Percentiles rank a stretch among this genome's conserved stretches.
Conservation (phyloP, 352 stramenopile species). For the Pythium oligandrum region DNA sequence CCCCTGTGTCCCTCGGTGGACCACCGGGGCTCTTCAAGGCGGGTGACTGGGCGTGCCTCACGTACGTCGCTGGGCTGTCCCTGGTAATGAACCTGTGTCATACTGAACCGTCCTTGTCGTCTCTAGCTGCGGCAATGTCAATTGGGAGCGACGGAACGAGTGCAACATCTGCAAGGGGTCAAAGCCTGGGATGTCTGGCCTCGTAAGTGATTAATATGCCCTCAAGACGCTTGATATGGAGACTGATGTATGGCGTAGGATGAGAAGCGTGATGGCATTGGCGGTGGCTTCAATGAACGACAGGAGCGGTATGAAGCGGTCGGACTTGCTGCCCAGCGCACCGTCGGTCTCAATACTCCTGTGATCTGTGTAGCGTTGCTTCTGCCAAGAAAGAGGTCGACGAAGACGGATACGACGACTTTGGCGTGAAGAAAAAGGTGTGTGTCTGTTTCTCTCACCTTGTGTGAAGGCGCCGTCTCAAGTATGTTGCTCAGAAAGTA, state of each 20-base stretch:
- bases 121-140: slow-evolving; percentile 79
- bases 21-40: slow-evolving; percentile 75
- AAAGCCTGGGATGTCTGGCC: slow-evolving; percentile 62
- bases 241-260: slow-evolving; percentile 26
- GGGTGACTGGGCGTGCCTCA: slow-evolving; percentile 77
- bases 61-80: slow-evolving; percentile 27
- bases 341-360: neutral
- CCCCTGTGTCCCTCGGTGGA: slow-evolving; percentile 34
- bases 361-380: slow-evolving; percentile 28
- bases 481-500: slow-evolving; percentile 29
- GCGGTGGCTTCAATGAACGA: slow-evolving; percentile 81
- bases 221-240: too few relatives aligned
- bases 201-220: slow-evolving; percentile 22
- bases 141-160: slow-evolving; percentile 80
- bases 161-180: slow-evolving; percentile 86
- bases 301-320: slow-evolving; percentile 54
- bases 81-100: neutral
- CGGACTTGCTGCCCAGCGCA: too few relatives aligned
- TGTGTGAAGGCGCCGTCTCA: neutral
- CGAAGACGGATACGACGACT: slow-evolving; percentile 86
- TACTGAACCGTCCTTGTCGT: slow-evolving; percentile 1
- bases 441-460: neutral
- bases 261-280: slow-evolving; percentile 71
- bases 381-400: slow-evolving; percentile 74
- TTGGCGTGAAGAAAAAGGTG: slow-evolving; percentile 81